Percentiles rank a stretch among this genome's conserved stretches.
phyloP scores from a whole-genome alignment of 371 early-diverging fungal genomes.

The Mucor circinelloides region DNA sequence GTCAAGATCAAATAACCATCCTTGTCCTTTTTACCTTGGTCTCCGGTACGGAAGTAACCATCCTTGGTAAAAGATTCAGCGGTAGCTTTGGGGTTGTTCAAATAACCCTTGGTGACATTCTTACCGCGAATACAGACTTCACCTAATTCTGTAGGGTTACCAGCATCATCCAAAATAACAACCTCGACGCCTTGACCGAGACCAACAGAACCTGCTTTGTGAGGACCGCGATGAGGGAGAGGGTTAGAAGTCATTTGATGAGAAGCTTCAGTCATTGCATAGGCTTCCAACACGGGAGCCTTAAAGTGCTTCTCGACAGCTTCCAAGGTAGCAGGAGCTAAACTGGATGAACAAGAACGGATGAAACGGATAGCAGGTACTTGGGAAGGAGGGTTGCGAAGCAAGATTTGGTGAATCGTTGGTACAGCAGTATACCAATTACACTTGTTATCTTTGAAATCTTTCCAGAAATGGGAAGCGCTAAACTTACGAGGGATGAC shows the following conservation, averaged over 20 bases:
- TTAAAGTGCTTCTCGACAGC: conserved; percentile 70
- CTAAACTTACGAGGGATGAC: conserved; percentile 83
- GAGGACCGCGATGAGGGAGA: conserved; percentile 66
- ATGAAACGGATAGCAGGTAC: conserved; percentile 76
- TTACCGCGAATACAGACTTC: conserved; percentile 86
- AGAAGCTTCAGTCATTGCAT: conserved; percentile 92
- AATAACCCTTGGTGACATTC: conserved; percentile 80
- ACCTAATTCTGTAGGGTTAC: conserved; percentile 62
- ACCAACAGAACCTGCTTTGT: conserved; percentile 86
- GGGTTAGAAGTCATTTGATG: conserved; percentile 92
- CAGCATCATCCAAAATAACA: conserved; percentile 69
- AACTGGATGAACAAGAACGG: conserved; percentile 81
- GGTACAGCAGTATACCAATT: conserved; percentile 91
- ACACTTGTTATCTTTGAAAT: conserved; percentile 60
- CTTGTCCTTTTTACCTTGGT: conserved; percentile 74
- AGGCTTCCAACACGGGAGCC: conserved; percentile 87
- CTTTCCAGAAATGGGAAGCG: conserved; percentile 80
- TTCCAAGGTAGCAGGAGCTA: conserved; percentile 76
- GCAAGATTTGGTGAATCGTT: conserved; percentile 85
- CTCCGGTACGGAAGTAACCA: conserved; percentile 81
- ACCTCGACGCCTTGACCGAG: conserved; percentile 82
- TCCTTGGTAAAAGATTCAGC: conserved; percentile 63
- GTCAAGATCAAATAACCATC: conserved; percentile 78
- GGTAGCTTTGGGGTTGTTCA: conserved; percentile 83
- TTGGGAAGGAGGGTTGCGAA: conserved; percentile 55